Evolutionary conservation across 2,329 filamentous ascomycete genomes (phyloP), one percentile per base, ranked within the genome.

Genomic region (Phialocephala subalpina): DNA sequence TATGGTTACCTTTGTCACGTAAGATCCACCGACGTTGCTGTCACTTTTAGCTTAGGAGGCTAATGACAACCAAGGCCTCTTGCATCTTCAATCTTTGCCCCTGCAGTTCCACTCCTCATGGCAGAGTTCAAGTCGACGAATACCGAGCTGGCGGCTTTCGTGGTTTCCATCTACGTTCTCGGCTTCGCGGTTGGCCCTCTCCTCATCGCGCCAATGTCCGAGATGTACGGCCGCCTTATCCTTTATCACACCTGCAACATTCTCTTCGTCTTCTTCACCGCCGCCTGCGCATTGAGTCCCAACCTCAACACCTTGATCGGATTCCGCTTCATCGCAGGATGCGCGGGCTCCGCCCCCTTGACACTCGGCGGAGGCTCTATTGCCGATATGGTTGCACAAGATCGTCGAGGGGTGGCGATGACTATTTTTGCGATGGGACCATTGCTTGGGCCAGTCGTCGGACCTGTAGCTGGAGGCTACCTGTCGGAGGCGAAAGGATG

Each of bases 241-340:
- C 74, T 88, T 36, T 80, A 88, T 69, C 84, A 86, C 74, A 76
- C 70, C 8, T 81, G 81, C 72, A 87, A 86, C 69, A 67, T 80
- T 5, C 79, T 83, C 56, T 75, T 84, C 33, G 80, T 83, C 2
- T 83, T 84, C 57, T 85, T 84, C 45, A 82, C 82, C 2, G 83
- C 84, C 58, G 85, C 78, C 18, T 84, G 84, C 70, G 86, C 85
- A 0, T 74, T 84, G 29, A 80, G 83, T 1, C 81, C 81, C 0
- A 80, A 77, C 14, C 74, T 86, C 20, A 77, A 73, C n/a, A 74
- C 81, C 45, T 78, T 90, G 42, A 82, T 89, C 56, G 81, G 78
- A 12, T 88, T 90, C 70, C 85, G 89, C 1, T 84, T 91, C 69
- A 70, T 91, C 3, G 83, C 84, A 5, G 90, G 90, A 8, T 76